phyloP scores from a whole-genome alignment of 2,329 filamentous ascomycete genomes.

The Fusarium bulbicola region DNA sequence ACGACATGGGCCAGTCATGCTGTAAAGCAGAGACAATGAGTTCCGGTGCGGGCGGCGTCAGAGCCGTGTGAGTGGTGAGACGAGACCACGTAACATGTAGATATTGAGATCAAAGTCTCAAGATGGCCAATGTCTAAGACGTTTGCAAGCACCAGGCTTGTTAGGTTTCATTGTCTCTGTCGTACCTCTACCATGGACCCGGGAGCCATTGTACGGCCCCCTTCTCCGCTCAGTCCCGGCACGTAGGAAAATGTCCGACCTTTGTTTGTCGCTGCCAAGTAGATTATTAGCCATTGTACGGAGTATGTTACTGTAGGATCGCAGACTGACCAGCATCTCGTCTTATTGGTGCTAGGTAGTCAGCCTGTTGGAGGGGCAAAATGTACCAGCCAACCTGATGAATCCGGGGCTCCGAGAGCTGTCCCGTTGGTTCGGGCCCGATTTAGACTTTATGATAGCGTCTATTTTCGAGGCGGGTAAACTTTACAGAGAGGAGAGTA shows the following conservation, averaged over 20 bases:
- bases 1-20: slow-evolving; percentile 25
- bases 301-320: slow-evolving; percentile 23
- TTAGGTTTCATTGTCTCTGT: slow-evolving; percentile 9
- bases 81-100: neutral
- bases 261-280: slow-evolving; percentile 5
- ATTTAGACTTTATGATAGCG: slow-evolving; percentile 19
- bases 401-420: neutral
- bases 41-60: slow-evolving; percentile 20
- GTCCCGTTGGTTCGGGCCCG: slow-evolving; percentile 3
- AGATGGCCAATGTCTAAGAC: slow-evolving; percentile 14
- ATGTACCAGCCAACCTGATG: neutral
- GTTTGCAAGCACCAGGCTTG: slow-evolving; percentile 4
- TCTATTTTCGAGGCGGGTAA: neutral
- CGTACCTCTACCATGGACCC: slow-evolving; percentile 22
- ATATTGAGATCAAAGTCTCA: neutral
- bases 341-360: neutral
- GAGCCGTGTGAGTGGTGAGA: slow-evolving; percentile 6
- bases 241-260: slow-evolving; percentile 32
- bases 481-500: neutral
- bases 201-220: slow-evolving; percentile 19
- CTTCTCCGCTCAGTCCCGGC: slow-evolving; percentile 4
- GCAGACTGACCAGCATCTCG: slow-evolving; percentile 18
- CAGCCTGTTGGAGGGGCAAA: neutral
- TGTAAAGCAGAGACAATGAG: slow-evolving; percentile 1
- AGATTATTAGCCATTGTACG: neutral